phyloP scores from a whole-genome alignment of 2,329 filamentous ascomycete genomes.

The Septoria linicola region DNA sequence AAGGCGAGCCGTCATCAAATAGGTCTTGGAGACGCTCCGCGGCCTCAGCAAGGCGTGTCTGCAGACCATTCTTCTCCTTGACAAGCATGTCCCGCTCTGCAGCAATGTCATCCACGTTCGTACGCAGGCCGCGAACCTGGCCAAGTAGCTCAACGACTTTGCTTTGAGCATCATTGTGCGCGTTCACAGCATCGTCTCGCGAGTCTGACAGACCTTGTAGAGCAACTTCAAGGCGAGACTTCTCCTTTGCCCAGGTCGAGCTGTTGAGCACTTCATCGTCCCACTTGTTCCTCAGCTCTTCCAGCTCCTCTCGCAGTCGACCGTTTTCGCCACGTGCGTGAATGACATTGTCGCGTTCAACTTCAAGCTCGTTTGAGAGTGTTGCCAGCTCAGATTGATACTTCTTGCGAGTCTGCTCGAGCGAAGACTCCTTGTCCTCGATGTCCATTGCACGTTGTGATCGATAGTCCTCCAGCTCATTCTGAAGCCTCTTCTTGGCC shows the following conservation, averaged over 20 bases:
- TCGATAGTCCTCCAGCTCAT: constrained; percentile 96
- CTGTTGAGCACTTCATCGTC: constrained; percentile 97
- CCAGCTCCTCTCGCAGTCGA: constrained; percentile 89
- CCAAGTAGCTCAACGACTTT: constrained; percentile 89
- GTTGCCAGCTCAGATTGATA: constrained; percentile 91
- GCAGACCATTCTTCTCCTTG: constrained; percentile 87
- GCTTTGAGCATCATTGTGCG: constrained; percentile 91
- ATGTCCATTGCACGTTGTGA: constrained; percentile 93
- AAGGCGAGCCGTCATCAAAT: constrained; percentile 71
- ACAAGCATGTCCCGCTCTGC: constrained; percentile 80
- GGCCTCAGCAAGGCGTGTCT: constrained; percentile 81
- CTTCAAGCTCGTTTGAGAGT: constrained; percentile 85
- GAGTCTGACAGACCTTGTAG: constrained; percentile 84
- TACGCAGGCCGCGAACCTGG: constrained; percentile 80
- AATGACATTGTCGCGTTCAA: constrained; percentile 87
- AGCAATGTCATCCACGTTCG: constrained; percentile 79
- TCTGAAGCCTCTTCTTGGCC: constrained; percentile 89
- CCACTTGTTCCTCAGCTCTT: constrained; percentile 94
- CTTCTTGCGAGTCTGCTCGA: constrained; percentile 97
- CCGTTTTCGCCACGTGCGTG: constrained; percentile 80
- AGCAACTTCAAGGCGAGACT: constrained; percentile 84
- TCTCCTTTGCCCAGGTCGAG: constrained; percentile 98
- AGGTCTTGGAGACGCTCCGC: constrained; percentile 86
- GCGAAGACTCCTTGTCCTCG: constrained; percentile 91
- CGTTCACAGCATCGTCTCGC: constrained; percentile 88